phyloP scores from a whole-genome alignment of 805 yeast genomes.

The Clavispora vitiphila region DNA sequence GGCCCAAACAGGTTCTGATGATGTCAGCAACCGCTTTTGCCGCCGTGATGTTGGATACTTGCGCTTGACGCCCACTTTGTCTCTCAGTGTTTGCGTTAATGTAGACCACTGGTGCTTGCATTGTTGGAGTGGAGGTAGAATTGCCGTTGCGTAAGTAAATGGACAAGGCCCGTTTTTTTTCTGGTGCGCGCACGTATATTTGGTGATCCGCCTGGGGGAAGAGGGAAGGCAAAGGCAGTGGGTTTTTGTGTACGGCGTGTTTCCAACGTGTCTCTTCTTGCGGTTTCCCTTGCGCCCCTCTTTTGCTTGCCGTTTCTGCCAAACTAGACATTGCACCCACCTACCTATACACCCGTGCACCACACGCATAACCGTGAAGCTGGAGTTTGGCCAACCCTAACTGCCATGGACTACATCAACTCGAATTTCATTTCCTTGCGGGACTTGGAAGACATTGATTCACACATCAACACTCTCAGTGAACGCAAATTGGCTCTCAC shows the following conservation, averaged over 20 bases:
- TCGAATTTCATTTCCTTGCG: slow-evolving; percentile 26
- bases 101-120: slow-evolving; percentile 47
- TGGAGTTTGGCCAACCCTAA: not conserved
- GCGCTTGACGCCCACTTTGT: slow-evolving; percentile 96
- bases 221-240: too few species aligned
- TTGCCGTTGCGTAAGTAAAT: not conserved
- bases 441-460: slow-evolving; percentile 29
- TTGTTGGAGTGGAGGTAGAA: slow-evolving; percentile 8
- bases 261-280: too few species aligned
- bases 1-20: slow-evolving; percentile 96
- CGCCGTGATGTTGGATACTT: slow-evolving; percentile 93
- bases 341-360: slow-evolving; percentile 3
- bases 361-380: not conserved
- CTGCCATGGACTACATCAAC: slow-evolving; percentile 30
- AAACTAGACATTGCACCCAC: too few species aligned
- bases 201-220: not conserved
- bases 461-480: slow-evolving; percentile 22
- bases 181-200: not conserved
- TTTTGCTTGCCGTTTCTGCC: too few species aligned
- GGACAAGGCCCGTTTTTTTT: not conserved
- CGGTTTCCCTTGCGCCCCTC: too few species aligned
- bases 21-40: slow-evolving; percentile 99
- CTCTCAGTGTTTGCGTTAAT: slow-evolving; percentile 81
- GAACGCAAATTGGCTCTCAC: slow-evolving; percentile 5
- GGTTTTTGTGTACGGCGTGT: too few species aligned